phyloP scores from a whole-genome alignment of 2,329 filamentous ascomycete genomes.

The Penicillium sp. region DNA sequence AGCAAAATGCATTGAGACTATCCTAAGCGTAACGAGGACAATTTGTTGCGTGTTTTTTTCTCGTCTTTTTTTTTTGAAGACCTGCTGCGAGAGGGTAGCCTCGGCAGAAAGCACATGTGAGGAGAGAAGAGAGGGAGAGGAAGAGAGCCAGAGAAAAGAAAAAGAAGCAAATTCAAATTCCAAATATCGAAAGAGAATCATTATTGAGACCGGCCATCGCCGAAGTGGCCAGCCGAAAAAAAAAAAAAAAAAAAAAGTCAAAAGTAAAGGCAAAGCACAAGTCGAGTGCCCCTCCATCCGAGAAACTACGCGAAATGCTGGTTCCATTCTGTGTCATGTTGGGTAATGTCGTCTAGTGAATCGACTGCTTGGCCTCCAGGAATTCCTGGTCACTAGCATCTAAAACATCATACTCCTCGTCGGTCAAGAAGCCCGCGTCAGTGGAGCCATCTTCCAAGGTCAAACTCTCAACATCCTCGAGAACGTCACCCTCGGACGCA shows the following conservation, averaged over 20 bases:
- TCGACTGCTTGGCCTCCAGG: conserved; percentile 51
- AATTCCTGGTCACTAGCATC: conserved; percentile 93
- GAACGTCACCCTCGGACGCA: conserved; percentile 53
- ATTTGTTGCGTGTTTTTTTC: conserved; percentile 11
- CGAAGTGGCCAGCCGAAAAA: conserved; percentile 17
- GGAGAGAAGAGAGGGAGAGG: conserved; percentile 1
- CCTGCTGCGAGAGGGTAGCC: conserved; percentile 5
- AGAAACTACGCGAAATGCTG: conserved; percentile 24
- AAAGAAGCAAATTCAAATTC: conserved; percentile 6
- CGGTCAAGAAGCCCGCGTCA: conserved; percentile 83
- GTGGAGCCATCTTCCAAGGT: conserved; percentile 53
- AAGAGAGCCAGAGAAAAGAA: conserved; percentile 5
- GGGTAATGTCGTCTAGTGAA: conserved; percentile 13
- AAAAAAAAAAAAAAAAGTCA: not conserved
- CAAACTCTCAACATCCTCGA: conserved; percentile 63
- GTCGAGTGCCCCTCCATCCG: no score
- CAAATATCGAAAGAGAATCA: conserved; percentile 16
- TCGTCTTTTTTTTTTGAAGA: conserved; percentile 2
- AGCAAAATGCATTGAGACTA: conserved; percentile 22
- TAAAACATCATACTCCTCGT: conserved; percentile 97
- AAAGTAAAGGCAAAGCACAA: not conserved
- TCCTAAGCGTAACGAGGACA: conserved; percentile 8
- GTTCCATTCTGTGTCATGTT: conserved; percentile 19
- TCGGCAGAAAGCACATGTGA: not conserved
- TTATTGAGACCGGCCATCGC: conserved; percentile 23